These are phyloP conservation scores for Argentina anserina DNA, from an alignment of 306 rosid genomes.

Conservation along the genomic window DNA sequence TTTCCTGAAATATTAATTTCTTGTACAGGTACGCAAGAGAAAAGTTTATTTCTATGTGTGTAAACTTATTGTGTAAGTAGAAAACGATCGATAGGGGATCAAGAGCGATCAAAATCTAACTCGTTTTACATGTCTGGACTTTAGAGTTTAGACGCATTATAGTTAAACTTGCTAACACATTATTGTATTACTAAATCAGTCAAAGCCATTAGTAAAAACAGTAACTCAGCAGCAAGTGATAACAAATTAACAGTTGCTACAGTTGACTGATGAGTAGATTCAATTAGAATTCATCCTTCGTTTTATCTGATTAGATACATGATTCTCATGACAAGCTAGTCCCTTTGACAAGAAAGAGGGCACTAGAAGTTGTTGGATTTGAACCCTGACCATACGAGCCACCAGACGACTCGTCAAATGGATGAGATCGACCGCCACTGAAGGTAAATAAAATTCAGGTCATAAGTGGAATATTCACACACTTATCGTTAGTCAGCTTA, in stretches of 20 bases:
- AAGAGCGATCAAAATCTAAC: not conserved
- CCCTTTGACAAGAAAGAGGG: not conserved
- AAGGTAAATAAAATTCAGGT: not conserved
- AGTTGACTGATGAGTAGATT: not conserved
- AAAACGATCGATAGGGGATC: not conserved
- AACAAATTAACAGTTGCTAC: no score
- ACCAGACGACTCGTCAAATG: not conserved
- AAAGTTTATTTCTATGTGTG: not conserved
- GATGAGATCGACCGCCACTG: not conserved
- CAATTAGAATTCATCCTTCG: not conserved
- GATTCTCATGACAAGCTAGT: not conserved
- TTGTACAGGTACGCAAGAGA: not conserved
- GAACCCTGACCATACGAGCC: not conserved
- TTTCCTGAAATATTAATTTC: not conserved
- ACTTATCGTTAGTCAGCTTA: slow-evolving; percentile 9
- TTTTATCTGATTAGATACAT: not conserved
- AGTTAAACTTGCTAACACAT: no score
- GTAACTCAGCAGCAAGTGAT: not conserved
- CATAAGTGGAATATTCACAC: slow-evolving; percentile 7
- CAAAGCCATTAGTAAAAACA: not conserved
- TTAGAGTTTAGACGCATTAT: no score
- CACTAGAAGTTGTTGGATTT: not conserved
- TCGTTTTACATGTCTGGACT: not conserved
- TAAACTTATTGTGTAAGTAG: no score
- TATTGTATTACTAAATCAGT: not conserved